A percentile compares a stretch with the other conserved stretches of the same genome.
Conservation (phyloP, 371 early-diverging fungal genomes). For the Mucor racemosus region DNA sequence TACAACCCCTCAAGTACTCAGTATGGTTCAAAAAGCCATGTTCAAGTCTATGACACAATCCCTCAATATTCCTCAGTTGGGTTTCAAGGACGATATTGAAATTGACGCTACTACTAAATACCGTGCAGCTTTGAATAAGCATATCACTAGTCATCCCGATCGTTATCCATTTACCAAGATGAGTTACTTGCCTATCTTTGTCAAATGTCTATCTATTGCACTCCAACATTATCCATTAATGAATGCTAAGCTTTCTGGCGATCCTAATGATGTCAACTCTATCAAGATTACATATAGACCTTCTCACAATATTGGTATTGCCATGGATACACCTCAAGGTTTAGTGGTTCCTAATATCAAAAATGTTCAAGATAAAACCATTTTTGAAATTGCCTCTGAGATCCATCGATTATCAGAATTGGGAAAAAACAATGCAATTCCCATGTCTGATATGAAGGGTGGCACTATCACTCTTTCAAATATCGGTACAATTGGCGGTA, state of each 20-base stretch:
- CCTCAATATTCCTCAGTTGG: constrained; percentile 92
- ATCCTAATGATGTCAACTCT: constrained; percentile 46
- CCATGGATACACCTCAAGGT: constrained; percentile 96
- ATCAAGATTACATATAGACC: constrained; percentile 74
- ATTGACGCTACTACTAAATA: constrained; percentile 71
- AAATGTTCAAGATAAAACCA: constrained; percentile 85
- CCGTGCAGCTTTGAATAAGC: constrained; percentile 72
- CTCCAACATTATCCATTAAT: constrained; percentile 85
- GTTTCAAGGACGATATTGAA: constrained; percentile 90
- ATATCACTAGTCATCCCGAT: constrained; percentile 44
- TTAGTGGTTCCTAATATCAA: constrained; percentile 95
- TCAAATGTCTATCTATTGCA: constrained; percentile 91
- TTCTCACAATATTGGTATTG: constrained; percentile 92
- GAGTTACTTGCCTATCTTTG: constrained; percentile 93
- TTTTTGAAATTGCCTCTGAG: constrained; percentile 90
- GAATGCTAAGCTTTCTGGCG: constrained; percentile 74
- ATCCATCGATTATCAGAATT: constrained; percentile 77
- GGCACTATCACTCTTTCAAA: constrained; percentile 95
- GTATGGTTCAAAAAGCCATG: constrained; percentile 94
- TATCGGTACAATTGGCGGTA: constrained; percentile 95
- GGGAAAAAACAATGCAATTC: constrained; percentile 69
- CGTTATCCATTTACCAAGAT: constrained; percentile 75
- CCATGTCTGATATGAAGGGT: constrained; percentile 75
- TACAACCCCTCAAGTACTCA: constrained; percentile 57
- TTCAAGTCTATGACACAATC: constrained; percentile 95